Evolutionary conservation across 2,329 filamentous ascomycete species (phyloP).

Genomic region (Biscogniauxia mediterranea): DNA sequence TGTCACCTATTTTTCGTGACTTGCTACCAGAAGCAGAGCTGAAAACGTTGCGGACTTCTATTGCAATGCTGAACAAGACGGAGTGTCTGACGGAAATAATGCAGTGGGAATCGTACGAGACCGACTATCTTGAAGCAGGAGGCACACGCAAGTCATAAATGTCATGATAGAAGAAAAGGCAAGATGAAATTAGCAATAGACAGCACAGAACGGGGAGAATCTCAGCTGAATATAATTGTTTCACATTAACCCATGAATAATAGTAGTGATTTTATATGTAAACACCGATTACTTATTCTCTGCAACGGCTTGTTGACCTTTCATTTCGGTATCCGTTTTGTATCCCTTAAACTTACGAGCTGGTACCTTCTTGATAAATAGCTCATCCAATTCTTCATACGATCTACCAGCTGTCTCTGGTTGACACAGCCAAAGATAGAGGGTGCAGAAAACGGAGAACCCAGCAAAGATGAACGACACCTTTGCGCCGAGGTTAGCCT

Average conservation of each 20-base stretch:
- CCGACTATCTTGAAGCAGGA: no score
- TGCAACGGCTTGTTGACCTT: background rate
- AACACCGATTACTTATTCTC: background rate
- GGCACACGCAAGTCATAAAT: no score
- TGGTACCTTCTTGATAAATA: background rate
- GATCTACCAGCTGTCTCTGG: background rate
- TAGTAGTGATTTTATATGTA: no score
- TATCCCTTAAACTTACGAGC: background rate
- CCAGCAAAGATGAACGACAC: background rate
- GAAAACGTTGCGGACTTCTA: background rate
- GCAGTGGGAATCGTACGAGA: background rate
- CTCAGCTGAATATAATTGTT: no score
- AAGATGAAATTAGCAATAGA: no score
- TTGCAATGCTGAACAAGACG: background rate
- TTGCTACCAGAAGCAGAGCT: background rate
- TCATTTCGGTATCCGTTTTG: background rate
- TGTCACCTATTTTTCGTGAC: background rate
- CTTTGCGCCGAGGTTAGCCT: background rate
- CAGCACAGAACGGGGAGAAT: no score
- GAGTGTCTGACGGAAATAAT: background rate
- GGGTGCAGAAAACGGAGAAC: background rate
- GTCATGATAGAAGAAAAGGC: no score
- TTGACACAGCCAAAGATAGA: background rate
- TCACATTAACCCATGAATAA: no score
- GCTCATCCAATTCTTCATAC: background rate